phyloP scores from a whole-genome alignment of 1,284 basidiomycete genomes.

The Fereydounia khargensis region DNA sequence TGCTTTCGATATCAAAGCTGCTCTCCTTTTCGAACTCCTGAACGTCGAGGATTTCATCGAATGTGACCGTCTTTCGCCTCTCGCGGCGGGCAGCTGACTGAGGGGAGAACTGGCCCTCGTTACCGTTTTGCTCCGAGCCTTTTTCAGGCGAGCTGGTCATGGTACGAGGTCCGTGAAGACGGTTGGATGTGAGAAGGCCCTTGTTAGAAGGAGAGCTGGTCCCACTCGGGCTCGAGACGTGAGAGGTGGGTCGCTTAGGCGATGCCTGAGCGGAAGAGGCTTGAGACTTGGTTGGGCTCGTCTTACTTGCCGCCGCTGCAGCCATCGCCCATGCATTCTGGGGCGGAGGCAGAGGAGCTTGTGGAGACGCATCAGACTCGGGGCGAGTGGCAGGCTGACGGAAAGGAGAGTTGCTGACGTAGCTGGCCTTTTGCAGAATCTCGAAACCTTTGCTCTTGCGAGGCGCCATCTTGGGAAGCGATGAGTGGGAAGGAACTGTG shows the following conservation, averaged over 20 bases:
- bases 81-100: conserved; percentile 14
- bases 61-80: conserved; percentile 70
- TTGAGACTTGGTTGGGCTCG: too few relatives aligned
- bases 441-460: conserved; percentile 35
- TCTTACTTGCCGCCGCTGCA: too few relatives aligned
- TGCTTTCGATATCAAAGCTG: conserved; percentile 41
- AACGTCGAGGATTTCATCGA: conserved; percentile 80
- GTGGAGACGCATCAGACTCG: too few relatives aligned
- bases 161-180: conserved; percentile 71
- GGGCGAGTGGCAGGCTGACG: too few relatives aligned
- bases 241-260: conserved; percentile 2
- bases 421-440: conserved; percentile 28
- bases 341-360: too few relatives aligned
- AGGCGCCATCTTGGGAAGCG: too few relatives aligned
- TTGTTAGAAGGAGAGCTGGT: conserved; percentile 49
- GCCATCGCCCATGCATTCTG: too few relatives aligned
- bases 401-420: conserved; percentile 62
- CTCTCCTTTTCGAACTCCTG: conserved; percentile 64
- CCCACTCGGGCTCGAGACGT: neutral
- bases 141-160: conserved; percentile 10
- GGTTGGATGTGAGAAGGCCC: conserved; percentile 75
- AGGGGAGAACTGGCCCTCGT: conserved; percentile 1
- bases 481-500: too few relatives aligned
- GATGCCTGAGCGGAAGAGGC: too few relatives aligned
- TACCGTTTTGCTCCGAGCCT: neutral